Conservation (phyloP, 345 rosid species). For the Citropsis articulata region DNA sequence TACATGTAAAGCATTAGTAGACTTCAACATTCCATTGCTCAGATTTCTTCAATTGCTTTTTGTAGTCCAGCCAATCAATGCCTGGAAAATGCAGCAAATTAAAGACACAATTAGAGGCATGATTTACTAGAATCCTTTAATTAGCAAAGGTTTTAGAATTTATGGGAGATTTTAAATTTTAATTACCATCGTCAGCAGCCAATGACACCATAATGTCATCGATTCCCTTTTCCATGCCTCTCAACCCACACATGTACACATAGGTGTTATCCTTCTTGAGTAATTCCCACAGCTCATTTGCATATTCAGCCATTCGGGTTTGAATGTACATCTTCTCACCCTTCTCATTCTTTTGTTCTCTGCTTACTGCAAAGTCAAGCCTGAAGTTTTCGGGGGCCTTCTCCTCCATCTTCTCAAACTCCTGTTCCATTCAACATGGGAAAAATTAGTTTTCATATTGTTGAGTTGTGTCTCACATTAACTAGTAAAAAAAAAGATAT, state of each 20-base stretch:
- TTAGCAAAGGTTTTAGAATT: too few species aligned
- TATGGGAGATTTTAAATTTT: not conserved
- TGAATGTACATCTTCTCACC: constrained; percentile 95
- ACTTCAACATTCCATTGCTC: constrained; percentile 98
- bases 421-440: constrained; percentile 30
- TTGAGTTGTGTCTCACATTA: too few species aligned
- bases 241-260: constrained; percentile 92
- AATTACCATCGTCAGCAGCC: constrained; percentile 80
- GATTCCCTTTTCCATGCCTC: constrained; percentile 95
- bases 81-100: constrained; percentile 37
- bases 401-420: constrained; percentile 80
- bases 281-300: constrained; percentile 85
- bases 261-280: constrained; percentile 92
- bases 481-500: rapidly evolving
- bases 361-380: constrained; percentile 82
- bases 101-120: not conserved
- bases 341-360: constrained; percentile 80
- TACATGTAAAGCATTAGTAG: constrained; percentile 40
- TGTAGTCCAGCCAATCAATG: constrained; percentile 81
- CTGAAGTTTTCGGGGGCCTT: constrained; percentile 69
- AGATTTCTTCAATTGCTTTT: constrained; percentile 74
- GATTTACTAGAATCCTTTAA: not conserved
- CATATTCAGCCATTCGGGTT: constrained; percentile 92
- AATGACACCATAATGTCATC: constrained; percentile 83
- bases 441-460: not conserved